Conservation (phyloP, 2,329 filamentous ascomycete genomes). For the Ascochyta koolunga region DNA sequence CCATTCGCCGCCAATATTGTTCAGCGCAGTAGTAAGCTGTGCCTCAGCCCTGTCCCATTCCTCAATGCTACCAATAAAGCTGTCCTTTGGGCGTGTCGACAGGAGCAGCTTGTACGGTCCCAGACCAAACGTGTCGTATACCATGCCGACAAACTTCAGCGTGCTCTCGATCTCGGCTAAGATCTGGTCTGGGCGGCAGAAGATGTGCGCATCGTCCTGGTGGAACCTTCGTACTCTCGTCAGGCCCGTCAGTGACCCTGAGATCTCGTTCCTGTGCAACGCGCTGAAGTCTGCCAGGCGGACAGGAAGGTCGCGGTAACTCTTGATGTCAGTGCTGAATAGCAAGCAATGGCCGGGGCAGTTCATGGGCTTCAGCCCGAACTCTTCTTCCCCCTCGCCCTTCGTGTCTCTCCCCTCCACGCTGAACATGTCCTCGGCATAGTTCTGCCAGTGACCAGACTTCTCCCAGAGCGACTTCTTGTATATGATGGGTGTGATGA, state of each 20-base stretch:
- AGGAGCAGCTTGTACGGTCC: constrained; percentile 76
- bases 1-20: constrained; percentile 71
- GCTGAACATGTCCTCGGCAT: constrained; percentile 90
- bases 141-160: constrained; percentile 74
- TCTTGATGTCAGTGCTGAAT: constrained; percentile 74
- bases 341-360: constrained; percentile 88
- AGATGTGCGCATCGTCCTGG: constrained; percentile 91
- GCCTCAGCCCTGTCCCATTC: constrained; percentile 72
- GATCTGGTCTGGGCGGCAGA: constrained; percentile 80
- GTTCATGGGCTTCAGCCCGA: constrained; percentile 91
- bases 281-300: constrained; percentile 87
- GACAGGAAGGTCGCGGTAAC: constrained; percentile 80
- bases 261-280: constrained; percentile 85
- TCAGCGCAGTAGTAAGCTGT: constrained; percentile 69
- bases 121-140: constrained; percentile 73
- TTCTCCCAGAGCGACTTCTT: constrained; percentile 86
- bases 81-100: constrained; percentile 76
- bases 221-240: constrained; percentile 87
- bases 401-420: constrained; percentile 65
- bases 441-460: constrained; percentile 87
- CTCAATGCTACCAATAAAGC: constrained; percentile 75
- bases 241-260: constrained; percentile 78
- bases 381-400: constrained; percentile 69
- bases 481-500: constrained; percentile 89
- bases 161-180: constrained; percentile 74